A percentile compares a stretch with the other conserved stretches of the same genome.
phyloP scores from a whole-genome alignment of 495 filamentous ascomycete species.

The Diplogelasinospora grovesii region DNA sequence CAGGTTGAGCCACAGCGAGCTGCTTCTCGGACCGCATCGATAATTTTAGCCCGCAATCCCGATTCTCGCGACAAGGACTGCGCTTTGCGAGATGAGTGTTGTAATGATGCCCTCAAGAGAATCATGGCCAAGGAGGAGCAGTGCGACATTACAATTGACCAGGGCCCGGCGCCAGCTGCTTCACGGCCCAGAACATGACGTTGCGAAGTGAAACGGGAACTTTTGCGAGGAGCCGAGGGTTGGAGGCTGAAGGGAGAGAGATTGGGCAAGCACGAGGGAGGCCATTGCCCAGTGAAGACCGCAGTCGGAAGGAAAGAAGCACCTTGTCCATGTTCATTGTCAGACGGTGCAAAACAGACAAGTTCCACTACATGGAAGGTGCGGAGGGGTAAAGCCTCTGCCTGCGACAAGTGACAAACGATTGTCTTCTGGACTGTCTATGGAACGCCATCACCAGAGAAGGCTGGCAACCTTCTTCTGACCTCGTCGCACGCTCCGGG shows the following conservation, averaged over 20 bases:
- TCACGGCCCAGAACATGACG: slow-evolving; percentile 1
- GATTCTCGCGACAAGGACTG: slow-evolving; percentile 4
- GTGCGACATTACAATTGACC: slow-evolving; percentile 20
- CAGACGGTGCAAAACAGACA: too few relatives aligned
- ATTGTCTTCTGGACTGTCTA: neutral
- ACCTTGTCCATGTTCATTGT: too few relatives aligned
- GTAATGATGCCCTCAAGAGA: slow-evolving; percentile 7
- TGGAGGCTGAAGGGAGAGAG: too few relatives aligned
- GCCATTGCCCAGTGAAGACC: too few relatives aligned
- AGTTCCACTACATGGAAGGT: too few relatives aligned
- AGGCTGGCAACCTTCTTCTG: slow-evolving; percentile 2
- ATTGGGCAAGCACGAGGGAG: too few relatives aligned
- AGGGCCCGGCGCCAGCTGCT: slow-evolving; percentile 7
- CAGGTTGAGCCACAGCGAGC: slow-evolving; percentile 1
- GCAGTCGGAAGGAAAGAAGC: too few relatives aligned
- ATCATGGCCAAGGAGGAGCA: too few relatives aligned
- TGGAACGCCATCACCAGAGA: neutral
- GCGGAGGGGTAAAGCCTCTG: too few relatives aligned
- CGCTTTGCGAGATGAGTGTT: slow-evolving; percentile 17
- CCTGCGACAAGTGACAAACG: neutral
- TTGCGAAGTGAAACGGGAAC: slow-evolving; percentile 1
- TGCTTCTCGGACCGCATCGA: too few relatives aligned
- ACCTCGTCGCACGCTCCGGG: neutral
- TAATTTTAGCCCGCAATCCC: slow-evolving; percentile 7
- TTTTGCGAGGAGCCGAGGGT: neutral